These are phyloP conservation scores for Massarina eburnea DNA, from an alignment of 2,329 filamentous ascomycete genomes.

Conservation along the genomic window DNA sequence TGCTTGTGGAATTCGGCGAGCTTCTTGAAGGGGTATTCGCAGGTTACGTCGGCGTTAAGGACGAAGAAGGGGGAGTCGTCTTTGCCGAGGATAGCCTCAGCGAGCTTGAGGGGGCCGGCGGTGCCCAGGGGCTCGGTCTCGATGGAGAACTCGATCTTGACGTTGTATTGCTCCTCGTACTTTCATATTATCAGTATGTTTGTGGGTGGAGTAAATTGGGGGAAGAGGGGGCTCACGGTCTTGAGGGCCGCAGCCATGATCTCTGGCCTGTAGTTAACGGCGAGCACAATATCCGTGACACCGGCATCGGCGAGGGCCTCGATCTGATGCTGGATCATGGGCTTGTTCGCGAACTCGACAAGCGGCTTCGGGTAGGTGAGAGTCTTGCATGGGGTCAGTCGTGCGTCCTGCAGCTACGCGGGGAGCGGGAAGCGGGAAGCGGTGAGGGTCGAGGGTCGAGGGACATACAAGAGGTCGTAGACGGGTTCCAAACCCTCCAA, in stretches of 20 bases:
- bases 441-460: constrained; percentile 14
- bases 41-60: constrained; percentile 97
- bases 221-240: constrained; percentile 62
- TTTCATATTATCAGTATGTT: constrained; percentile 21
- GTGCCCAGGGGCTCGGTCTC: constrained; percentile 95
- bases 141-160: constrained; percentile 96
- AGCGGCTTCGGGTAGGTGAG: constrained; percentile 96
- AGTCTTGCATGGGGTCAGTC: constrained; percentile 61
- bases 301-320: constrained; percentile 90
- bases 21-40: constrained; percentile 92
- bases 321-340: constrained; percentile 98
- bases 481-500: constrained; percentile 97
- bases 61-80: constrained; percentile 97
- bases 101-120: constrained; percentile 91
- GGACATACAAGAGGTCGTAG: constrained; percentile 82
- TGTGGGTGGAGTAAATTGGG: constrained; percentile 5
- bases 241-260: constrained; percentile 93
- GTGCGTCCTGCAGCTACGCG: constrained; percentile 15
- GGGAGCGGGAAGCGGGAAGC: constrained; percentile 17
- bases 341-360: constrained; percentile 98
- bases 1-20: constrained; percentile 88
- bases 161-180: constrained; percentile 90
- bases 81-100: constrained; percentile 88
- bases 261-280: constrained; percentile 98
- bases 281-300: constrained; percentile 95